phyloP scores from a whole-genome alignment of 2,329 filamentous ascomycete species.

The Aureobasidium sp. region DNA sequence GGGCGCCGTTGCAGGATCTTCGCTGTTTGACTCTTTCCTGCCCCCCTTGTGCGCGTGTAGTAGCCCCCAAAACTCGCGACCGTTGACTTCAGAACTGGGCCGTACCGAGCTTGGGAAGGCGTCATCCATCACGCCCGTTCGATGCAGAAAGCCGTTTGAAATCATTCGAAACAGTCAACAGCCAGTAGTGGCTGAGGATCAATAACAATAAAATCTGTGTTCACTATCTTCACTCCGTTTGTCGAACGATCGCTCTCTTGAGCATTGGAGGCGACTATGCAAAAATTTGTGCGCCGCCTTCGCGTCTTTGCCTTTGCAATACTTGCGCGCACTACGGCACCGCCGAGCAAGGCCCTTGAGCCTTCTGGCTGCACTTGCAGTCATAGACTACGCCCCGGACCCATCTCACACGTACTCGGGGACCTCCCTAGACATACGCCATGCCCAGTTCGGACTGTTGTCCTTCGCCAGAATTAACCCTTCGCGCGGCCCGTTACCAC shows the following conservation, averaged over 20 bases:
- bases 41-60: constrained; percentile 4
- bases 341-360: constrained; percentile 7
- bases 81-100: neutral
- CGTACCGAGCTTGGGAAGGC: constrained; percentile 6
- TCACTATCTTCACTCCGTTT: neutral
- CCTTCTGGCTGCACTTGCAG: neutral
- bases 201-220: constrained; percentile 12
- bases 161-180: constrained; percentile 14
- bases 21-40: neutral
- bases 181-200: constrained; percentile 10
- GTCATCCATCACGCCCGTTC: constrained; percentile 9
- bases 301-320: constrained; percentile 1
- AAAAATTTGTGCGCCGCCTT: constrained; percentile 5
- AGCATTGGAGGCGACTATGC: neutral
- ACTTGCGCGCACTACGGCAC: neutral
- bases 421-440: neutral
- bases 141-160: constrained; percentile 7
- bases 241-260: neutral
- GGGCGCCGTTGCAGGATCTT: constrained; percentile 8
- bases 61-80: neutral
- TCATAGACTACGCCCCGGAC: constrained; percentile 6
- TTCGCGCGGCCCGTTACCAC: constrained; percentile 8
- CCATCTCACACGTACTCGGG: neutral
- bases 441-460: constrained; percentile 1
- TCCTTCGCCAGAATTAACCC: constrained; percentile 12